Percentiles rank a stretch among this genome's conserved stretches.
phyloP scores from a whole-genome alignment of 345 rosid genomes.

The Hibiscus syriacus region DNA sequence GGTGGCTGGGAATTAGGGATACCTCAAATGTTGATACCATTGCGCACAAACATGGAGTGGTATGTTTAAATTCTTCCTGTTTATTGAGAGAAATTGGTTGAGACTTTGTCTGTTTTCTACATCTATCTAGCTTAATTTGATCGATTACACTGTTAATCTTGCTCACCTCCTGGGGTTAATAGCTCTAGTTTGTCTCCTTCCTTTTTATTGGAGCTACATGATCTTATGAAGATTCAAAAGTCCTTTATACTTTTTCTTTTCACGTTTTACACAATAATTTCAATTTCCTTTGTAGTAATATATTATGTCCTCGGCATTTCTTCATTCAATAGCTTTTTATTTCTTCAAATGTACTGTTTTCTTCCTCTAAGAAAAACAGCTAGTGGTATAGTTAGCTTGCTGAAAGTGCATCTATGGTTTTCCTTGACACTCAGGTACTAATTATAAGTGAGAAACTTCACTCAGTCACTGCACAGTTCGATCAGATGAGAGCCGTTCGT shows the following conservation, averaged over 20 bases:
- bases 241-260: background rate
- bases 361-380: background rate
- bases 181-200: background rate
- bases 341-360: background rate
- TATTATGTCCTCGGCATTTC: background rate
- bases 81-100: background rate
- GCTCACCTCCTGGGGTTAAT: background rate
- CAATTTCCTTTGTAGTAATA: background rate
- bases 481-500: slow-evolving; percentile 48
- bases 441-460: slow-evolving; percentile 90
- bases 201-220: background rate
- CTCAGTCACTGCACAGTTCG: slow-evolving; percentile 72
- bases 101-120: background rate
- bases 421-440: slow-evolving; percentile 40
- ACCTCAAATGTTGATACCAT: slow-evolving; percentile 62
- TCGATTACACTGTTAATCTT: background rate
- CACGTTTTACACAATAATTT: background rate
- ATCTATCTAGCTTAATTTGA: background rate
- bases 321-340: background rate
- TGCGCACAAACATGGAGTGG: slow-evolving; percentile 97
- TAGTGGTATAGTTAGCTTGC: background rate
- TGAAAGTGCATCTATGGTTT: background rate
- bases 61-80: slow-evolving; percentile 26
- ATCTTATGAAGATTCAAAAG: background rate
- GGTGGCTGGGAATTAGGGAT: slow-evolving; percentile 72